Evolutionary conservation across 768 basidiomycete species (phyloP).

Genomic region (Suillus cothurnatus): DNA sequence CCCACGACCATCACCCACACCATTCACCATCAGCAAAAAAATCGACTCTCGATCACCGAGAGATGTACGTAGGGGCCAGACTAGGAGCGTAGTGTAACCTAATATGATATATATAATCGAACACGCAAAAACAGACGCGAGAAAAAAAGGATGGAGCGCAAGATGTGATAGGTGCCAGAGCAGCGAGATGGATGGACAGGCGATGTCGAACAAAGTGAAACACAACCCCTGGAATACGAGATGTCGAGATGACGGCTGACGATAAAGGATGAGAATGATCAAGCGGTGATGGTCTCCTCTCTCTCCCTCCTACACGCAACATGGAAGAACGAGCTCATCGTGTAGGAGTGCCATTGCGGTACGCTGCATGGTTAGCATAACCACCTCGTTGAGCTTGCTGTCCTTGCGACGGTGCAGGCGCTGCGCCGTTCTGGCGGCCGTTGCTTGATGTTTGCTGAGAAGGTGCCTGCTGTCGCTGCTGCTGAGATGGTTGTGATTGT

Average conservation of each 20-base stretch:
- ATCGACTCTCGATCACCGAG: constrained; percentile 12
- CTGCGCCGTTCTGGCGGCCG: constrained; percentile 30
- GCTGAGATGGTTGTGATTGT: constrained; percentile 36
- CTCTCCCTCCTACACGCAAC: constrained; percentile 1
- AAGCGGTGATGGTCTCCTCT: constrained; percentile 15
- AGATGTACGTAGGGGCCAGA: constrained; percentile 22
- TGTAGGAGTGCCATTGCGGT: constrained; percentile 29
- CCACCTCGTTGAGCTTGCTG: constrained; percentile 21
- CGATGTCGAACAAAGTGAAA: constrained; percentile 16
- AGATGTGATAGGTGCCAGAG: constrained; percentile 18
- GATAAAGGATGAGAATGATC: constrained; percentile 19
- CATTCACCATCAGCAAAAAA: constrained; percentile 20
- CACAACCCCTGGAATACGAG: constrained; percentile 15
- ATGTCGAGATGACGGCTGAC: constrained; percentile 15
- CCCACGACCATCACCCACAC: constrained; percentile 15
- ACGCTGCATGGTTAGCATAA: constrained; percentile 26
- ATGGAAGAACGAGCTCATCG: constrained; percentile 23
- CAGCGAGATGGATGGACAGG: constrained; percentile 13
- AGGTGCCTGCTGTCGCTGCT: constrained; percentile 32
- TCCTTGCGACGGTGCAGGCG: constrained; percentile 22
- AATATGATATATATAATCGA: constrained; percentile 33
- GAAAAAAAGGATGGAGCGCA: constrained; percentile 10
- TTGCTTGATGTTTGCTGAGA: constrained; percentile 29
- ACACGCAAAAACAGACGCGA: constrained; percentile 22
- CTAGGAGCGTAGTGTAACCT: constrained; percentile 25